Conservation (phyloP, 2,329 filamentous ascomycete species). For the Fusarium pseudoanthophilum region DNA sequence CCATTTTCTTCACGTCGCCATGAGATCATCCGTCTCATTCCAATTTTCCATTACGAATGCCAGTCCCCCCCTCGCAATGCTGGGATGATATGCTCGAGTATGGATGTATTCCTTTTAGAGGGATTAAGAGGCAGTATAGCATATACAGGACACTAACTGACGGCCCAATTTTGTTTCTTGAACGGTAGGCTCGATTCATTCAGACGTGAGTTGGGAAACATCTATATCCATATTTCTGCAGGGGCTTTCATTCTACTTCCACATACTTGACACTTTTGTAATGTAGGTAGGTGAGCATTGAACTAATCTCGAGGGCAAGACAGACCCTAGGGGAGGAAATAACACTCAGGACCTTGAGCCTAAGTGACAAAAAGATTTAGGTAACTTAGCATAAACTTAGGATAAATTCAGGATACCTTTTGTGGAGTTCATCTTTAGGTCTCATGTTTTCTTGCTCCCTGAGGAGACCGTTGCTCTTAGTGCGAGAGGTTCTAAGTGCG, state of each 20-base stretch:
- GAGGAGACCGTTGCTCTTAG: no score
- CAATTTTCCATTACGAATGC: slow-evolving; percentile 8
- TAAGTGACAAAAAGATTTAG: no score
- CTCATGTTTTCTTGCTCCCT: no score
- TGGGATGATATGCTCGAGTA: slow-evolving; percentile 10
- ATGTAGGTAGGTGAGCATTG: background rate
- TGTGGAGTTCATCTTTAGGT: no score
- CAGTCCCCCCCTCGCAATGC: background rate
- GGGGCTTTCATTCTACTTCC: background rate
- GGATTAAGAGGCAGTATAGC: slow-evolving; percentile 21
- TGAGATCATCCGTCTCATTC: slow-evolving; percentile 18
- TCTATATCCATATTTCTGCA: background rate
- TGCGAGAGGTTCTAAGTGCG: no score
- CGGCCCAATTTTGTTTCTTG: slow-evolving; percentile 1
- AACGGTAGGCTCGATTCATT: background rate
- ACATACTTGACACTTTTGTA: background rate
- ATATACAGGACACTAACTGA: slow-evolving; percentile 35
- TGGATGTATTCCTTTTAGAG: slow-evolving; percentile 28
- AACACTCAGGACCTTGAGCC: no score
- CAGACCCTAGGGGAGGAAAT: background rate
- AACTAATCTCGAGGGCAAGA: background rate
- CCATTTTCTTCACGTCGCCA: slow-evolving; percentile 30
- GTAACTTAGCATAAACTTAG: no score
- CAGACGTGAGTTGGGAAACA: slow-evolving; percentile 1
- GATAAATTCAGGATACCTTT: no score